Evolutionary conservation across 2,329 filamentous ascomycete genomes (phyloP), one percentile per base, ranked within the genome.

Genomic region (Fusarium nygamai): DNA sequence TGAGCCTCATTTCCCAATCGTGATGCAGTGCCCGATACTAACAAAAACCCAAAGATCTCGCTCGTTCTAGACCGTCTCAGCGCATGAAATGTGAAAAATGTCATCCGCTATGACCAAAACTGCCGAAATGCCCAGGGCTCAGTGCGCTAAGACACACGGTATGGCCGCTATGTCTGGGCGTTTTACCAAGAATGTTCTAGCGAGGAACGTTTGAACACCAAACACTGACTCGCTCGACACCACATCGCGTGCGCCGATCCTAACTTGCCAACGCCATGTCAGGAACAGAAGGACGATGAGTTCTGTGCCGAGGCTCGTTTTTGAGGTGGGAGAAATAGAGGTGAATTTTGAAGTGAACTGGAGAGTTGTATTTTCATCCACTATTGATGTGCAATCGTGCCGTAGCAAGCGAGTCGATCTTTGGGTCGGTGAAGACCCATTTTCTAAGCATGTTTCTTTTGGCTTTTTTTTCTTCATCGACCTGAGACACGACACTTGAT

Each of bases 171-270:
- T 22, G 31, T 20, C 66, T 12, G 20, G 11, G 34, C 7, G 24
- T 16, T 24, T 53, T 47, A 36, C 39, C 29, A 12, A 8, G 44
- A 59, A 27, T 24, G 66, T 59, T 47, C 24, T 59, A 48, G 46
- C 10, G 54, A 44, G 46, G 17, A 34, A 61, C 53, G 53, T 56
- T 61, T 48, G 34, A 9, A 14, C 19, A 11, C 60, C 9, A 71
- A 64, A 43, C 33, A 44, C 41, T 70, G 67, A 70, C 67, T 70
- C 67, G 60, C 41, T 29, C n/a, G 20, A 33, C 50, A 38, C 61
- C 33, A 43, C 47, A 57, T 57, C 22, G 36, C 19, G 33, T 31
- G 27, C 27, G 60, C 47, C 36, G 60, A 66, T 71, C 46, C 14
- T 4, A 47, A 53, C 48, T 66, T 53, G 22, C 12, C 16, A 5